Percentiles rank a stretch among this genome's conserved stretches.
Evolutionary conservation across 177 flowering plant species (phyloP).

Genomic region (Vitis hybrid): DNA sequence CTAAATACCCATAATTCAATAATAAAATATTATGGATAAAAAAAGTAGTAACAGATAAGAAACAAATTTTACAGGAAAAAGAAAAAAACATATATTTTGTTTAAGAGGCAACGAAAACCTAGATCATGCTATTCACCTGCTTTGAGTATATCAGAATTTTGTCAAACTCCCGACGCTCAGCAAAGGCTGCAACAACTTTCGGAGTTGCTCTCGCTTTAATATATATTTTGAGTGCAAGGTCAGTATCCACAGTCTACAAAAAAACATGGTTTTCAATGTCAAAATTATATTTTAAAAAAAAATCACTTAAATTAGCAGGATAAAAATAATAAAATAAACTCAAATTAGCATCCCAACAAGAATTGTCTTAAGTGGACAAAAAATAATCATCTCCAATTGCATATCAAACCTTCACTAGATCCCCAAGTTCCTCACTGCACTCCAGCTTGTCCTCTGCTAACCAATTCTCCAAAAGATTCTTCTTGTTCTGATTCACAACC

Average conservation of each 20-base stretch:
- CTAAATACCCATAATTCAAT: not conserved
- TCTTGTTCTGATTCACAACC: slow-evolving; percentile 97
- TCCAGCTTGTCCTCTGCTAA: slow-evolving; percentile 98
- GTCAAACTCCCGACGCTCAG: slow-evolving; percentile 96
- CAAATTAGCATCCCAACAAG: not conserved
- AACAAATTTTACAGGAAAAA: too few relatives aligned
- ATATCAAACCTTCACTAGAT: slow-evolving; percentile 88
- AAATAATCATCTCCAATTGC: slow-evolving; percentile 1
- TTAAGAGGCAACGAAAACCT: too few relatives aligned
- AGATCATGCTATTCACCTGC: slow-evolving; percentile 50
- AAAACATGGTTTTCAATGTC: slow-evolving; percentile 3
- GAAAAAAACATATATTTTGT: too few relatives aligned
- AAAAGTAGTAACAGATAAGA: not conserved
- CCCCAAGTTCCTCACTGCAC: slow-evolving; percentile 98
- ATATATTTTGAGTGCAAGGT: slow-evolving; percentile 92
- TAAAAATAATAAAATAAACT: not conserved
- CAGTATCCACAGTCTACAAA: slow-evolving; percentile 93
- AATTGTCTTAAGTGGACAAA: not conserved
- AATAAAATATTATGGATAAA: not conserved
- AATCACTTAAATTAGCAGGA: too few relatives aligned
- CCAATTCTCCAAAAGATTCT: slow-evolving; percentile 96
- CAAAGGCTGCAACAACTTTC: slow-evolving; percentile 99
- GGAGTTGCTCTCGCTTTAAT: slow-evolving; percentile 99
- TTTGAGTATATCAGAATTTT: slow-evolving; percentile 94
- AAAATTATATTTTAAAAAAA: not conserved